These are phyloP conservation scores for Leccinum sublutescens DNA, from an alignment of 768 basidiomycete species.

Conservation along the genomic window DNA sequence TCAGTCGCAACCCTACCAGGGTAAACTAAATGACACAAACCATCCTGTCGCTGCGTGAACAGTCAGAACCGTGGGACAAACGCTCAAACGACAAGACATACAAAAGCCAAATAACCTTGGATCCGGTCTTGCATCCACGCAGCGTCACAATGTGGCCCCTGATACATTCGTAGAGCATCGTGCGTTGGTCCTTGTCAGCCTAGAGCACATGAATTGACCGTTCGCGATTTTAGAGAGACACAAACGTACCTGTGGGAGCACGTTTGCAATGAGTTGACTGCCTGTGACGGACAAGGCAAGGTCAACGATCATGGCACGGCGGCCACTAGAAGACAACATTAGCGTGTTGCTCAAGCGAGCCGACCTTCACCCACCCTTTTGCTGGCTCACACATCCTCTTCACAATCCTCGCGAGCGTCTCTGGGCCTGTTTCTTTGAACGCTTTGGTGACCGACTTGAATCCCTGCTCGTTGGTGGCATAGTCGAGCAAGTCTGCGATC, in stretches of 20 bases:
- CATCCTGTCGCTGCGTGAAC: constrained; percentile 55
- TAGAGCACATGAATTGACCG: constrained; percentile 27
- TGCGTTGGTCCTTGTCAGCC: constrained; percentile 87
- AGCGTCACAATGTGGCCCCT: constrained; percentile 85
- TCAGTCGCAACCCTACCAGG: constrained; percentile 14
- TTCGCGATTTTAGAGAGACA: neutral
- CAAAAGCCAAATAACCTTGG: constrained; percentile 92
- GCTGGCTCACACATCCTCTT: constrained; percentile 85
- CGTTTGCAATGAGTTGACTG: constrained; percentile 81
- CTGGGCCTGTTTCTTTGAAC: constrained; percentile 79
- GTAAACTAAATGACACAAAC: constrained; percentile 27
- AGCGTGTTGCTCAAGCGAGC: neutral
- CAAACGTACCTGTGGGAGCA: constrained; percentile 65
- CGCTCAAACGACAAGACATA: constrained; percentile 26
- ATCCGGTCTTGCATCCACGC: constrained; percentile 89
- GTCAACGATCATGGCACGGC: constrained; percentile 84
- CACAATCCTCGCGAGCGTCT: constrained; percentile 70
- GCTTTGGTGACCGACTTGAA: constrained; percentile 85
- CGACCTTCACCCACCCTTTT: constrained; percentile 52
- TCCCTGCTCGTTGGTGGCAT: constrained; percentile 82
- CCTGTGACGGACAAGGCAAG: constrained; percentile 80
- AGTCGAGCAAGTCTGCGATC: constrained; percentile 72
- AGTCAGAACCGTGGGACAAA: constrained; percentile 3
- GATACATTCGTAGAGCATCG: constrained; percentile 80
- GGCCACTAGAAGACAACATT: constrained; percentile 44